phyloP scores from a whole-genome alignment of 805 yeast species.

The Candida yuanshanica region DNA sequence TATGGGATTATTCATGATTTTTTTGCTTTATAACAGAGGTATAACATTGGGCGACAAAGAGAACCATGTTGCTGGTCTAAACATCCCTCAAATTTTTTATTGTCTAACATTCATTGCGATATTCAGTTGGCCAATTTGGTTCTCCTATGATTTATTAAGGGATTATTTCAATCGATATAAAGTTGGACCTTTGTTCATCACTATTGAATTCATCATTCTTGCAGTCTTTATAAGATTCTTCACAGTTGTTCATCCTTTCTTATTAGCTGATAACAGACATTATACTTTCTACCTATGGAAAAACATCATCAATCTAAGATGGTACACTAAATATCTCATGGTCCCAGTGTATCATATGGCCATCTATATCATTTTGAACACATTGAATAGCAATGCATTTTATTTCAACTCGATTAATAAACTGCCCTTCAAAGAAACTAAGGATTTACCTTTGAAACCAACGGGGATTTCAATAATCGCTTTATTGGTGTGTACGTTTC shows the following conservation, averaged over 20 bases:
- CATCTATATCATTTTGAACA: conserved; percentile 30
- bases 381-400: conserved; percentile 30
- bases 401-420: conserved; percentile 30
- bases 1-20: conserved; percentile 46
- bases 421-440: conserved; percentile 29
- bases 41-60: conserved; percentile 89
- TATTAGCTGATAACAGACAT: conserved; percentile 92
- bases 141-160: conserved; percentile 36
- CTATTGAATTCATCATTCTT: conserved; percentile 32
- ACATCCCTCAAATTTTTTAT: conserved; percentile 77
- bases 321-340: conserved; percentile 42
- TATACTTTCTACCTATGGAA: conserved; percentile 83
- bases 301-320: conserved; percentile 46
- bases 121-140: conserved; percentile 76
- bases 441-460: conserved; percentile 34
- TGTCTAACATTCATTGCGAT: conserved; percentile 56
- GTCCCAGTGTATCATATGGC: conserved; percentile 70
- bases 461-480: conserved; percentile 45
- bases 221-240: conserved; percentile 45
- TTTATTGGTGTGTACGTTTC: conserved; percentile 43
- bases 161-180: conserved; percentile 32
- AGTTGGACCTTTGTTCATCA: conserved; percentile 23
- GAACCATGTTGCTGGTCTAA: conserved; percentile 69
- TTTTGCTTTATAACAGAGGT: conserved; percentile 68
- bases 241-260: conserved; percentile 82